Evolutionary conservation across 805 yeast genomes (phyloP).

Genomic region (Lipomyces sp.): DNA sequence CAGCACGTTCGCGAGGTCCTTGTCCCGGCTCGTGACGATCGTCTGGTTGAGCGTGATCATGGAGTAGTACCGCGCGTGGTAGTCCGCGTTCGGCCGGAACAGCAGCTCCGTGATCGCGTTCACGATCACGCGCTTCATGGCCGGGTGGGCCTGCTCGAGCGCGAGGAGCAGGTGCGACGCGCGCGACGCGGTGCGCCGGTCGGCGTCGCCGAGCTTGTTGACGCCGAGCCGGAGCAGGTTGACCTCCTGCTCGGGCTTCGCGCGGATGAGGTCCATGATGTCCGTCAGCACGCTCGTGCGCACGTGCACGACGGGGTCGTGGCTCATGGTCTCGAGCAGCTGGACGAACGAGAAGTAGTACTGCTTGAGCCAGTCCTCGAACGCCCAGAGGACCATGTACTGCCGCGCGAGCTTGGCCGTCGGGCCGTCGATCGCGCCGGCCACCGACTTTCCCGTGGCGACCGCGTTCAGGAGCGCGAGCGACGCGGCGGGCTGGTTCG

Average conservation of each 20-base stretch:
- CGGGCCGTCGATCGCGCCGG: conserved; percentile 2
- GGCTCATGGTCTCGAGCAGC: conserved; percentile 73
- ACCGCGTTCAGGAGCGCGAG: conserved; percentile 38
- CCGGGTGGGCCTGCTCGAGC: conserved; percentile 88
- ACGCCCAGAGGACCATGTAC: conserved; percentile 70
- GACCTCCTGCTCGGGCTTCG: conserved; percentile 95
- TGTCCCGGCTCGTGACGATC: conserved; percentile 73
- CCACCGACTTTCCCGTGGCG: neutral
- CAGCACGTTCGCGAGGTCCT: conserved; percentile 74
- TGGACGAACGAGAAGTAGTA: conserved; percentile 72
- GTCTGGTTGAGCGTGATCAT: conserved; percentile 89
- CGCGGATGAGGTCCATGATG: conserved; percentile 71
- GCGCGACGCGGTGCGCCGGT: conserved; percentile 84
- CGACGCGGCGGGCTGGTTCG: conserved; percentile 50
- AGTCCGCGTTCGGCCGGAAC: conserved; percentile 67
- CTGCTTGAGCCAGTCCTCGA: conserved; percentile 84
- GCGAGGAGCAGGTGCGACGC: conserved; percentile 77
- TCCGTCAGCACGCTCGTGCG: conserved; percentile 72
- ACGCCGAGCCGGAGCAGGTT: conserved; percentile 84
- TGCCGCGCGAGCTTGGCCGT: conserved; percentile 39
- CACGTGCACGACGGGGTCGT: conserved; percentile 87
- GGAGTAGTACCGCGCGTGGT: conserved; percentile 85
- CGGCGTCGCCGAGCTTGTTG: conserved; percentile 90
- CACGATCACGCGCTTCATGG: conserved; percentile 80
- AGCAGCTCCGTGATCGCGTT: conserved; percentile 78